Evolutionary conservation across 495 filamentous ascomycete species (phyloP).

Genomic region (Hamigera avellanea): DNA sequence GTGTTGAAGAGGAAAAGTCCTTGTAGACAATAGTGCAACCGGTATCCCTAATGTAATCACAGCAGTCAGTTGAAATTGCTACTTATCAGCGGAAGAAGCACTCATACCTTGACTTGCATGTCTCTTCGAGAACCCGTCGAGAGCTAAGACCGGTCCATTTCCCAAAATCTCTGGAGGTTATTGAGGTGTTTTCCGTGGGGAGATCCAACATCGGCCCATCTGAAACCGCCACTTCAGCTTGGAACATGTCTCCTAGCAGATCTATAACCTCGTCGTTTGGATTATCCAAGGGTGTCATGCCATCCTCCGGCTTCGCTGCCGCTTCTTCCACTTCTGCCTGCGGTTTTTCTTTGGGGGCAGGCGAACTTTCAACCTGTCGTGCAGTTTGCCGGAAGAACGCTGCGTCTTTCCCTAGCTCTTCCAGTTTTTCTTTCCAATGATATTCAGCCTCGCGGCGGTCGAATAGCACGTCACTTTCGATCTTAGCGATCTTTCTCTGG

Average conservation of each 20-base stretch:
- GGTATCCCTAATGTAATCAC: conserved; percentile 43
- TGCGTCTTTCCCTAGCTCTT: conserved; percentile 53
- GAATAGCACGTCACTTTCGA: conserved; percentile 79
- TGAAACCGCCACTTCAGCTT: conserved; percentile 34
- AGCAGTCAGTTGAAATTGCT: conserved; percentile 1
- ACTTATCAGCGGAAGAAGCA: background rate
- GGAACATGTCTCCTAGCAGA: conserved; percentile 60
- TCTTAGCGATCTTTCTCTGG: conserved; percentile 56
- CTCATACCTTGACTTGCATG: conserved; percentile 66
- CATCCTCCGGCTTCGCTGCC: conserved; percentile 38
- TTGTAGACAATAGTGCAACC: conserved; percentile 51
- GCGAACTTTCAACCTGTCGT: conserved; percentile 14
- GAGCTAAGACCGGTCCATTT: conserved; percentile 62
- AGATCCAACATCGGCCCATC: no score
- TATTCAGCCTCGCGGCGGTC: conserved; percentile 65
- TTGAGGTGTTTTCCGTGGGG: conserved; percentile 13
- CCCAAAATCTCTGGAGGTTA: conserved; percentile 72
- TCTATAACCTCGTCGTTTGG: conserved; percentile 41
- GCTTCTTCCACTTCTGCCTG: conserved; percentile 30
- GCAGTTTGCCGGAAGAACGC: conserved; percentile 23
- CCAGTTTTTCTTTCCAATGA: conserved; percentile 56
- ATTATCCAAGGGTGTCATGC: conserved; percentile 38
- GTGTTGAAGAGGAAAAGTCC: conserved; percentile 55
- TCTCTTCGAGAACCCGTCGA: conserved; percentile 67
- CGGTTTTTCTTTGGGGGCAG: conserved; percentile 3